Base-by-base conservation (phyloP, 306 rosid genomes). In the Cucurbita pepo region DNA sequence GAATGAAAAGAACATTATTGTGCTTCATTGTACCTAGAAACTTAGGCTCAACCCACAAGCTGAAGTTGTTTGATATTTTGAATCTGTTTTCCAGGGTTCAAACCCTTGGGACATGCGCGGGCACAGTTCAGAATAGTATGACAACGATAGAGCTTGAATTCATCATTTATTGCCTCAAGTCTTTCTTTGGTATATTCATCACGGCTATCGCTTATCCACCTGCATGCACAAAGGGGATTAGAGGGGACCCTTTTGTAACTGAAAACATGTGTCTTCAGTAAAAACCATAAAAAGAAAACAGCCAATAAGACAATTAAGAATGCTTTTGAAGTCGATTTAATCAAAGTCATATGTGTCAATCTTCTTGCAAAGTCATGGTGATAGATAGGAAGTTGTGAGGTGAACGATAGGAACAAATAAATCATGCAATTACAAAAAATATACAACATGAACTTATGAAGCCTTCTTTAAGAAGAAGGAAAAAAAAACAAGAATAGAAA, bases 181-280 rank as follows among this genome's bases (percentile, higher is more conserved):
- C 99, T 89, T 87, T 95, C 99, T 81, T 86, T 47, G 7, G 96
- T 91, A 78, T 81, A 95, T 79, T 95, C 96, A 69, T 95, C 99
- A 66, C 99, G 99, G 43, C 97, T 95, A 81, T 95, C 99, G 12
- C 91, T 89, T 75, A 95, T 91, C 99, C 99, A 95, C 83, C 99
- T 95, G 78, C 7, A 50, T 41, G 56, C 45, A 81, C 71, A 75
- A 80, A 69, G 77, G 66, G 56, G 38, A 11, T 5, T 16, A 4
- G 11, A 14, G 5, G 8, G 36, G 41, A 3, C 10, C 25, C 37
- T 36, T 61, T 7, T 16, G 13, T 15, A 38, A 58, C 2, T 55
- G 30, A 55, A 55, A 55, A 55, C 0, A 13, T n/a, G n/a, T 10
- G 13, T 55, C 59, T 19, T 8, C 4, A 5, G n/a, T 54, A 8